Evolutionary conservation across 768 basidiomycete species (phyloP).

Genomic region (Lyophyllum decastes): DNA sequence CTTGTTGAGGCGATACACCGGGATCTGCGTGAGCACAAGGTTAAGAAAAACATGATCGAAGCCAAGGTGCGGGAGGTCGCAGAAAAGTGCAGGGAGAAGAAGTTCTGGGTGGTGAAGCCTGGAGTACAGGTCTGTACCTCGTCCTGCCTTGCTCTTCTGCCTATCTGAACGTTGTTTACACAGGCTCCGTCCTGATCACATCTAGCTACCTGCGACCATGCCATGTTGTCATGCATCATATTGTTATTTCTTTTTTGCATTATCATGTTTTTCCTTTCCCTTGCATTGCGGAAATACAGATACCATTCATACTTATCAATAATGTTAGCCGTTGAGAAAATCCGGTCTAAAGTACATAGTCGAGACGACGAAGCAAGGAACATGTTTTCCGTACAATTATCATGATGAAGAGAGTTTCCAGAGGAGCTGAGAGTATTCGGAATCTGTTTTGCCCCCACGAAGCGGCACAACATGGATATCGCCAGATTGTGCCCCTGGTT

Average conservation of each 20-base stretch:
- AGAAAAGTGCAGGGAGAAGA: constrained; percentile 73
- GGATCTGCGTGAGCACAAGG: constrained; percentile 65
- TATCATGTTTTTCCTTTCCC: background rate
- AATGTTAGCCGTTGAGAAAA: background rate
- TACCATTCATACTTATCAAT: constrained; percentile 8
- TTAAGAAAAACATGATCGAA: constrained; percentile 85
- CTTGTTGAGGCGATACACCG: constrained; percentile 76
- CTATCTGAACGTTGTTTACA: background rate
- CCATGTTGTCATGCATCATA: background rate
- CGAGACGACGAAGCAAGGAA: background rate
- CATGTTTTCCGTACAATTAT: constrained; percentile 2
- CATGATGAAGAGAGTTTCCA: constrained; percentile 50
- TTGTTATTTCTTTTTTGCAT: constrained; percentile 5
- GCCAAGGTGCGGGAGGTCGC: constrained; percentile 77
- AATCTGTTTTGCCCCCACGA: constrained; percentile 30
- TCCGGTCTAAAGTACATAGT: constrained; percentile 1
- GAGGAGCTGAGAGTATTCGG: constrained; percentile 39
- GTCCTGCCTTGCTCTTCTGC: background rate
- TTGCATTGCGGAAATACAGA: background rate
- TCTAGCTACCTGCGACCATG: background rate
- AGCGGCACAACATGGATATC: constrained; percentile 46
- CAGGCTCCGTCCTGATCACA: constrained; percentile 9
- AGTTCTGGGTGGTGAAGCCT: constrained; percentile 72
- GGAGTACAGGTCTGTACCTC: constrained; percentile 24
- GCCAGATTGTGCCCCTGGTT: constrained; percentile 49